Conservation (phyloP, 441 rosid species). For the Theobroma grandiflorum region DNA sequence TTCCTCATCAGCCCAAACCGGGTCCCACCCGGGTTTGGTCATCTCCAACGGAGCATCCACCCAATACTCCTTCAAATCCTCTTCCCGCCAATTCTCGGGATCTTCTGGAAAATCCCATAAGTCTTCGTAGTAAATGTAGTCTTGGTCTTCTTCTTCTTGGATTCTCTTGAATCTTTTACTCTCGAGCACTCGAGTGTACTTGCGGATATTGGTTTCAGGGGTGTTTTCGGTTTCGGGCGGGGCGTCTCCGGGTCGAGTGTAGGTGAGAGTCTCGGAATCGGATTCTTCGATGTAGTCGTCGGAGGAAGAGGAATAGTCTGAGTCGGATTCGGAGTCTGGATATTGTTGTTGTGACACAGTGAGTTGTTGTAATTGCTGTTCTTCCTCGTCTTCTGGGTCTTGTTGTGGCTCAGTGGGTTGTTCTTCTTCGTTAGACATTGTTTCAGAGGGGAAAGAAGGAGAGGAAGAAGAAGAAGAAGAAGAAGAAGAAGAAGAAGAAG, state of each 20-base stretch:
- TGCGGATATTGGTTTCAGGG: slow-evolving; percentile 58
- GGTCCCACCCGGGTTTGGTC: slow-evolving; percentile 89
- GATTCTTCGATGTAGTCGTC: slow-evolving; percentile 38
- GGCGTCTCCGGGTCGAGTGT: slow-evolving; percentile 53
- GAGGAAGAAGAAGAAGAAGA: slow-evolving; percentile 30
- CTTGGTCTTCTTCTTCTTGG: slow-evolving; percentile 57
- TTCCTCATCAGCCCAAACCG: slow-evolving; percentile 72
- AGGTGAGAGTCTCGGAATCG: slow-evolving; percentile 35
- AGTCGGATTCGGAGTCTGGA: slow-evolving; percentile 52
- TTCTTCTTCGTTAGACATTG: slow-evolving; percentile 39
- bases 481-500: slow-evolving; percentile 36
- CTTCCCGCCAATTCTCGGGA: slow-evolving; percentile 79
- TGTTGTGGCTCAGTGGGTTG: slow-evolving; percentile 38
- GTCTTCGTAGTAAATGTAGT: slow-evolving; percentile 47
- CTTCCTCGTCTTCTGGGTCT: slow-evolving; percentile 25
- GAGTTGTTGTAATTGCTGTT: background rate
- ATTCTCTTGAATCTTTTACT: slow-evolving; percentile 41
- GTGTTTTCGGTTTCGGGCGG: slow-evolving; percentile 44
- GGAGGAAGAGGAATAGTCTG: slow-evolving; percentile 48
- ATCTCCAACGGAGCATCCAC: slow-evolving; percentile 68
- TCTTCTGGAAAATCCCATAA: slow-evolving; percentile 73
- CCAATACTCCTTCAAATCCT: slow-evolving; percentile 84
- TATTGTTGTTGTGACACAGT: slow-evolving; percentile 39
- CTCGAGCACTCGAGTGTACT: slow-evolving; percentile 48
- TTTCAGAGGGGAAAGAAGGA: slow-evolving; percentile 15